These are phyloP conservation scores for Solanum dulcamara DNA, from an alignment of 257 asterid genomes.

Conservation along the genomic window DNA sequence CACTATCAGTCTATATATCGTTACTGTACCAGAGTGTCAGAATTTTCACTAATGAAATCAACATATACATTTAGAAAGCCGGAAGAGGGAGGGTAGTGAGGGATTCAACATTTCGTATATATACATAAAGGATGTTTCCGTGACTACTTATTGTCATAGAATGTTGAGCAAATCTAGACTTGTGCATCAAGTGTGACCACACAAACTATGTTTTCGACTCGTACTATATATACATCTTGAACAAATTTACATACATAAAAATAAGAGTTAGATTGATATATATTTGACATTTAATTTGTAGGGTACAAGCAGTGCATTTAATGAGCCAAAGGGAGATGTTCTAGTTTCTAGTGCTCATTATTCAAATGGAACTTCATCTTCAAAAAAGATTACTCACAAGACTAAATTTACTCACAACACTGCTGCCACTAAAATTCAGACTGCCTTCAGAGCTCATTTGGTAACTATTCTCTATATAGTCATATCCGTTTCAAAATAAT, in stretches of 20 bases:
- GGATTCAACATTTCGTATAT: no score
- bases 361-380: conserved; percentile 11
- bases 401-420: conserved; percentile 9
- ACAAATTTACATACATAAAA: not conserved
- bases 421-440: conserved; percentile 50
- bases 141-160: not conserved
- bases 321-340: not conserved
- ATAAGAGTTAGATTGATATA: not conserved
- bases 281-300: not conserved
- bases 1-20: not conserved
- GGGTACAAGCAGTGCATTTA: not conserved
- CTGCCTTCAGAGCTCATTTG: conserved; percentile 36
- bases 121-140: no score
- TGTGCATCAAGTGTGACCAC: not conserved
- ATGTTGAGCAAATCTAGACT: not conserved
- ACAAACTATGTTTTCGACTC: not conserved
- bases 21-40: not conserved
- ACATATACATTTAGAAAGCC: no score
- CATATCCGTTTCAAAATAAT: accelerated
- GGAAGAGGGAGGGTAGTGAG: no score
- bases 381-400: conserved; percentile 4
- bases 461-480: conserved; percentile 10
- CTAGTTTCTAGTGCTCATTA: not conserved
- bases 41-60: not conserved
- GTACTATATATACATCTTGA: not conserved